Evolutionary conservation across 83 land plant genomes (phyloP).

Genomic region (Diphasiastrum complanatum): DNA sequence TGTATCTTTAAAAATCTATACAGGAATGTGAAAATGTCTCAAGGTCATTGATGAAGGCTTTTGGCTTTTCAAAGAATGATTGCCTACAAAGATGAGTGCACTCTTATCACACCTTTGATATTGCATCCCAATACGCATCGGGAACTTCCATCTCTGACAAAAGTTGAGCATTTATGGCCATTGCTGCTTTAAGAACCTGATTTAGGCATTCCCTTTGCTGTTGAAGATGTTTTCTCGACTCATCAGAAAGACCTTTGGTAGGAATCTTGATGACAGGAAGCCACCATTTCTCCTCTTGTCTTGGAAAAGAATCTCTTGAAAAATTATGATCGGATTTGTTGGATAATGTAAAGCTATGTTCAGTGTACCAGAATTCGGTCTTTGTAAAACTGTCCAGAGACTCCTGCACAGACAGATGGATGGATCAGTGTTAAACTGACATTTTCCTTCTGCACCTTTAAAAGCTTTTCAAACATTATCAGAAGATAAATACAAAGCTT

Average conservation of each 20-base stretch:
- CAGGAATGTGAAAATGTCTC: too few species aligned
- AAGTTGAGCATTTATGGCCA: constrained; percentile 23
- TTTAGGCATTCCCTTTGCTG: constrained; percentile 18
- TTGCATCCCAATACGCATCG: constrained; percentile 20
- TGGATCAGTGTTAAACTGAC: not conserved
- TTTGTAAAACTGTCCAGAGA: constrained; percentile 12
- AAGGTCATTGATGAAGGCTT: too few species aligned
- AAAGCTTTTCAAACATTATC: too few species aligned
- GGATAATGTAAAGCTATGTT: not conserved
- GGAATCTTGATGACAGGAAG: constrained; percentile 18
- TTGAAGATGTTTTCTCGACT: constrained; percentile 8
- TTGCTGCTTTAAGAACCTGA: constrained; percentile 21
- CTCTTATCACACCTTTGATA: constrained; percentile 29
- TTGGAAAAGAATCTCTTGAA: constrained; percentile 1
- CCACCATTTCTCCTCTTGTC: constrained; percentile 29
- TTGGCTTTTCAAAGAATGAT: not conserved
- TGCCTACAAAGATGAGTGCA: too few species aligned
- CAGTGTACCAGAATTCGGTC: constrained; percentile 24
- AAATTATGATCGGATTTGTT: constrained; percentile 7
- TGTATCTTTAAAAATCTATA: too few species aligned
- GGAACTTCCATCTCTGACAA: constrained; percentile 26
- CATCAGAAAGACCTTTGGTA: constrained; percentile 14
- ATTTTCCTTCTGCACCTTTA: not conserved
- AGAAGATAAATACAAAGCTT: too few species aligned
- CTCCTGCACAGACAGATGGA: constrained; percentile 14